Base-by-base conservation (phyloP, 2,329 filamentous ascomycete species). In the Aspergillus neoniger region DNA sequence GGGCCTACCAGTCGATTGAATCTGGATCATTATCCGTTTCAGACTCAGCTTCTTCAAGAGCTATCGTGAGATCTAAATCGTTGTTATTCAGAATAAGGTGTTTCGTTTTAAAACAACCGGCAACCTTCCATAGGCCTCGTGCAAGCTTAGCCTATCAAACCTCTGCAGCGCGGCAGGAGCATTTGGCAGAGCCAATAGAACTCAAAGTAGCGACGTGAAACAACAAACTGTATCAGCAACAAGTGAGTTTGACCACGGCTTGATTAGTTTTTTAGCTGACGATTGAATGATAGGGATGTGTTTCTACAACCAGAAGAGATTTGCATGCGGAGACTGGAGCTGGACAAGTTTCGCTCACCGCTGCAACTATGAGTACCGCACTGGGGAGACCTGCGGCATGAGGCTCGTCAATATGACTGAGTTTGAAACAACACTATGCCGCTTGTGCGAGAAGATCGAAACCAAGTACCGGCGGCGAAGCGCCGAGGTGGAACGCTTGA, bases 351-450 rank as follows among this genome's bases (percentile, higher is more conserved):
- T 97, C 82, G 88, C 91, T 67, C 86, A 93, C 77, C 93, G 96
- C 76, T 98, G 94, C 84, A 89, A 90, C 77, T 92, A 92, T 79
- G 94, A 97, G 77, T 96, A 96, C 81, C 91, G 94, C 67, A 96
- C 91, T 67, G 94, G 94, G 71, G 94, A 98, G 83, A 97, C 94
- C 39, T 98, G 94, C 79, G 94, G 94, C 63, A 89, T 96, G 80
- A 96, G 92, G 80, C 86, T 96, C 65, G 88, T 96, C 73, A 92
- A 90, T 81, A 81, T 86, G 69, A 93, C 91, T 25, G 82, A 86
- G 65, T 81, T 82, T 61, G 82, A 89, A 57, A 69, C 76, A 47
- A 85, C 85, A 58, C 85, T 86, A 70, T 98, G 94, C 83, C 91
- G 90, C 74, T 83, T 92, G 64, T 98, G 94, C 80, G 88, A 92